Evolutionary conservation across 495 filamentous ascomycete genomes (phyloP), one percentile per base, ranked within the genome.

Genomic region (Penicillium parvum): DNA sequence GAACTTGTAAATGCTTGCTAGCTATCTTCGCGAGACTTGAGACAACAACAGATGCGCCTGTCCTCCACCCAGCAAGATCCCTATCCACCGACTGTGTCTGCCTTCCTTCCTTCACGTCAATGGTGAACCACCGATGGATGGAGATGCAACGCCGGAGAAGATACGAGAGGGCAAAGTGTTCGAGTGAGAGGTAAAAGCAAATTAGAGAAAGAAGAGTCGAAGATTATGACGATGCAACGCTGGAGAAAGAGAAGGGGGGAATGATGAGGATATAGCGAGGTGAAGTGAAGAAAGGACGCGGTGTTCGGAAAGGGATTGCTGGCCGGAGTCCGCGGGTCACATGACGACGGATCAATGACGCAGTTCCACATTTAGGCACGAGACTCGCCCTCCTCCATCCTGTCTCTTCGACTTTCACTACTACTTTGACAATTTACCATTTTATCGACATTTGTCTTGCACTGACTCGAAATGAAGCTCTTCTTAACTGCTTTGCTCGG

Each of bases 1-100:
- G 46, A 71, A 69, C 56, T 70, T 73, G 66, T 71, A 65, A 60
- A 73, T 73, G 70, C 58, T 73, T 73, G 66, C 68, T 73, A 72
- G 66, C 69, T 73, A 73, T 66, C 53, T 67, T 65, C 43, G 59
- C 63, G 58, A 65, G 60, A 70, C 43, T 56, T 50, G 58, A 65
- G 54, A 64, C 54, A 69, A 66, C 52, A 69, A 64, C 51, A 65
- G 38, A 60, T 45, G 50, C 47, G 49, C 55, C 47, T 56, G 41
- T 49, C 49, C 49, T 53, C 50, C 45, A 52, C 50, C 47, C 45
- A 45, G 41, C 41, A 44, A 44, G 18, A 55, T 48, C 51, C 55
- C 56, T 34, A 20, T 40, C 52, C 34, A 35, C 8, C n/a, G 41
- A 43, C 32, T 49, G 33, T 47, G 41, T 51, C 57, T 61, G 53